Percentiles rank a stretch among this genome's conserved stretches.
phyloP scores from a whole-genome alignment of 805 yeast genomes.

The Nakazawaea populi region DNA sequence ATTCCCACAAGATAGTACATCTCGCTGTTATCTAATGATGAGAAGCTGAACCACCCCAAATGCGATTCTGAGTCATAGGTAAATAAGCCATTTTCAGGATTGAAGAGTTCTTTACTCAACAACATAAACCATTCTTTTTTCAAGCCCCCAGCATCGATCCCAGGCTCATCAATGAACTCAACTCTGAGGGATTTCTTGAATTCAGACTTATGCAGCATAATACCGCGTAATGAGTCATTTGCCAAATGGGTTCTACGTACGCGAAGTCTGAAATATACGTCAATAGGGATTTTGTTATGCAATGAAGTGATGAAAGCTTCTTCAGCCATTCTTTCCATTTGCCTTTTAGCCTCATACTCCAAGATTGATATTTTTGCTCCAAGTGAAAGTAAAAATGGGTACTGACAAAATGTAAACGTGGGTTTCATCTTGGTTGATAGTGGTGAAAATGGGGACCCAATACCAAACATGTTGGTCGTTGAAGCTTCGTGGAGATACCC shows the following conservation, averaged over 20 bases:
- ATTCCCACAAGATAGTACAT: slow-evolving; percentile 77
- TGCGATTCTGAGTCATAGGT: slow-evolving; percentile 61
- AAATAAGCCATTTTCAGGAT: slow-evolving; percentile 64
- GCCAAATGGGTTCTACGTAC: slow-evolving; percentile 66
- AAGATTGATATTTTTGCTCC: slow-evolving; percentile 78
- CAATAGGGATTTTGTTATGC: slow-evolving; percentile 53
- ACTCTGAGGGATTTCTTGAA: slow-evolving; percentile 71
- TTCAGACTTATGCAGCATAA: slow-evolving; percentile 50
- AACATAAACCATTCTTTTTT: slow-evolving; percentile 90
- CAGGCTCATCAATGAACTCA: slow-evolving; percentile 83
- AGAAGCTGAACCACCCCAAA: slow-evolving; percentile 67
- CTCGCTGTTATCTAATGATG: slow-evolving; percentile 40
- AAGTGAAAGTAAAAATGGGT: slow-evolving; percentile 73
- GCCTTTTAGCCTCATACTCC: slow-evolving; percentile 74
- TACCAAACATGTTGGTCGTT: slow-evolving; percentile 27
- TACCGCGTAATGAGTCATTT: slow-evolving; percentile 66
- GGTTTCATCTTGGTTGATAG: slow-evolving; percentile 18
- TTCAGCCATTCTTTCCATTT: slow-evolving; percentile 84
- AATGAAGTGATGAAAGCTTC: slow-evolving; percentile 79
- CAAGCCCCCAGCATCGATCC: slow-evolving; percentile 93
- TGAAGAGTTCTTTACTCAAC: slow-evolving; percentile 63
- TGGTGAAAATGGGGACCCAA: slow-evolving; percentile 21
- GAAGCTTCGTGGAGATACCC: slow-evolving; percentile 37
- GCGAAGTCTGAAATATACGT: slow-evolving; percentile 61
- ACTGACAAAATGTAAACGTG: slow-evolving; percentile 66